These are phyloP conservation scores for Pichia scutulata DNA, from an alignment of 805 yeast species.

Conservation along the genomic window DNA sequence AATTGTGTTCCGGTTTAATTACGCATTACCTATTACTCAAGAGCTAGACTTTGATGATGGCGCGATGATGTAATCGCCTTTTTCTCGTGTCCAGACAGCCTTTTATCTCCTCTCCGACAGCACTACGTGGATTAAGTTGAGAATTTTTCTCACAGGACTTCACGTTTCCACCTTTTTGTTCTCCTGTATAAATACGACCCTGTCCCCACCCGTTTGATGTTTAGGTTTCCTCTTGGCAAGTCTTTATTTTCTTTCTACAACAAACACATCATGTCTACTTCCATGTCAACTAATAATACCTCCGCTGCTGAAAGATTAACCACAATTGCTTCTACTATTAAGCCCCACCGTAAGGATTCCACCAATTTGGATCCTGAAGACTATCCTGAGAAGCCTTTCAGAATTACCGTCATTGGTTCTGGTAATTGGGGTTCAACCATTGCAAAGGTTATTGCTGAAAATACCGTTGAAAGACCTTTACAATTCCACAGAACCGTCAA, in stretches of 20 bases:
- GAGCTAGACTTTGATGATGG: background rate
- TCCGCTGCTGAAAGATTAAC: slow-evolving; percentile 22
- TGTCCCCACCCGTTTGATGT: background rate
- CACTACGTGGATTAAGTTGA: background rate
- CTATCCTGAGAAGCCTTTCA: slow-evolving; percentile 33
- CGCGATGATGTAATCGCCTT: background rate
- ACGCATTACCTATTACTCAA: too few relatives aligned
- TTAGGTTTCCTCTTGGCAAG: background rate
- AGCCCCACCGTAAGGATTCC: slow-evolving; percentile 15
- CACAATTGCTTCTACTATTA: slow-evolving; percentile 14
- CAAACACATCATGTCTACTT: background rate
- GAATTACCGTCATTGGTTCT: slow-evolving; percentile 79
- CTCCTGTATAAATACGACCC: background rate
- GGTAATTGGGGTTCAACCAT: slow-evolving; percentile 99
- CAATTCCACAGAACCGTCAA: slow-evolving; percentile 68
- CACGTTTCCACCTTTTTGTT: background rate
- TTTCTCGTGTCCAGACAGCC: background rate
- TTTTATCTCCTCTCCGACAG: background rate
- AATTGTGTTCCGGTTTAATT: too few relatives aligned
- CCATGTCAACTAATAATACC: slow-evolving; percentile 10
- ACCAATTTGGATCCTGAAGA: slow-evolving; percentile 14
- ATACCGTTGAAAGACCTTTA: slow-evolving; percentile 61
- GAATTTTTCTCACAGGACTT: background rate
- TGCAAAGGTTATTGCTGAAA: slow-evolving; percentile 92
- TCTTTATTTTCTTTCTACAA: background rate